Conservation (phyloP, 192 early-diverging fungal species). For the Rhizoclosmatium globosum region DNA sequence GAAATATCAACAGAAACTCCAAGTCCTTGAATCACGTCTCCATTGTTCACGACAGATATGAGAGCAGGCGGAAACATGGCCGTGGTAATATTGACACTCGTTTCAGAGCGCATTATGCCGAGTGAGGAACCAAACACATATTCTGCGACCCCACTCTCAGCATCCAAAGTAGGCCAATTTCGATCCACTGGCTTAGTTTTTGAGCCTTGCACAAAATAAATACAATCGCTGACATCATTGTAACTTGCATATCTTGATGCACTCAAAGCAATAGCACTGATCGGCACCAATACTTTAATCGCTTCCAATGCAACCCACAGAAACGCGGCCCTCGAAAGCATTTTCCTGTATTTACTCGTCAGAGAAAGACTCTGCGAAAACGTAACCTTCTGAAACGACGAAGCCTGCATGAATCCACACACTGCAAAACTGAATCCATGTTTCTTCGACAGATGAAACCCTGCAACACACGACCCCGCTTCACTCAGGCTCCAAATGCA, state of each 20-base stretch:
- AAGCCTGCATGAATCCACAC: conserved; percentile 29
- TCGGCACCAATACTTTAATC: conserved; percentile 29
- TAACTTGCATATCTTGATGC: background rate
- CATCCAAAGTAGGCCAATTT: conserved; percentile 18
- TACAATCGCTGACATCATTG: conserved; percentile 7
- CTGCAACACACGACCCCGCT: background rate
- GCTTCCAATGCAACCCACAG: conserved; percentile 28
- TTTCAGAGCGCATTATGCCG: conserved; percentile 33
- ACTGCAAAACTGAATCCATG: conserved; percentile 21
- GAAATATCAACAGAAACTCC: conserved; percentile 25
- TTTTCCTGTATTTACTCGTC: conserved; percentile 17
- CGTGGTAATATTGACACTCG: background rate
- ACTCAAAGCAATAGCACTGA: conserved; percentile 11
- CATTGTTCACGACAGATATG: background rate
- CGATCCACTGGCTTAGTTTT: background rate
- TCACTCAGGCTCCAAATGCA: conserved; percentile 16
- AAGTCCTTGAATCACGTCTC: conserved; percentile 26
- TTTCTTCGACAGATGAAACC: background rate
- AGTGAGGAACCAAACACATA: conserved; percentile 31
- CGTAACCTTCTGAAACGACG: background rate
- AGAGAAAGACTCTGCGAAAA: conserved; percentile 25
- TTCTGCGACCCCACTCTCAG: conserved; percentile 25
- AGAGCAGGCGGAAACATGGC: conserved; percentile 15
- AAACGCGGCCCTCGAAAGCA: conserved; percentile 14
- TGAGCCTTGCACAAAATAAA: conserved; percentile 22